Percentiles rank a stretch among this genome's conserved stretches.
Conservation (phyloP, 108 stramenopile species). For the Cyclotella choctawhatcheeana region DNA sequence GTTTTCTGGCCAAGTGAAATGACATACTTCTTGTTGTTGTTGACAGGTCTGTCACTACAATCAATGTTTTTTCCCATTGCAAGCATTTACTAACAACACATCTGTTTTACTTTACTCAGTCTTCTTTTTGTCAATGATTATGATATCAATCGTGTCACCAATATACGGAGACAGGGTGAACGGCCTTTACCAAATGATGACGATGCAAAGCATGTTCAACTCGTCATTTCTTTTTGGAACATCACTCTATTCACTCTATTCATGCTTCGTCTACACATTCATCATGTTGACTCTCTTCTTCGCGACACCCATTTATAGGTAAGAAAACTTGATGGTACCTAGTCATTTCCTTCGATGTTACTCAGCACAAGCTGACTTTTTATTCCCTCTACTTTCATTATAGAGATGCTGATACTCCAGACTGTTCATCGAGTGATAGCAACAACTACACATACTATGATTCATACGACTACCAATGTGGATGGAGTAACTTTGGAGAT, state of each 20-base stretch:
- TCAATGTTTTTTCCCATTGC: neutral
- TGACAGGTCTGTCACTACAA: conserved; percentile 2
- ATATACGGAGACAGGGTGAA: conserved; percentile 48
- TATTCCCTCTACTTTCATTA: neutral
- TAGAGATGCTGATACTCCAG: conserved; percentile 22
- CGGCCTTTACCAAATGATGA: conserved; percentile 58
- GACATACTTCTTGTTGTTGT: neutral
- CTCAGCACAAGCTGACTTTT: neutral
- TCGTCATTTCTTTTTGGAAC: conserved; percentile 45
- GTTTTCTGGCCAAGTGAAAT: neutral
- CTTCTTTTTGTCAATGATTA: conserved; percentile 41
- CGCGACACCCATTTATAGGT: conserved; percentile 39
- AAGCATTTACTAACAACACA: neutral
- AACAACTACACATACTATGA: conserved; percentile 1
- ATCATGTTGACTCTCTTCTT: conserved; percentile 52
- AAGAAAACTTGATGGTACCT: neutral
- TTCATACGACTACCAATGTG: conserved; percentile 12
- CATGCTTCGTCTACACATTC: conserved; percentile 50
- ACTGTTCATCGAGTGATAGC: neutral
- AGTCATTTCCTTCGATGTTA: neutral
- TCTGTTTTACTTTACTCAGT: conserved; percentile 13
- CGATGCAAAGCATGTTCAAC: conserved; percentile 49
- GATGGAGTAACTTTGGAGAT: conserved; percentile 22
- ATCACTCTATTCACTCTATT: conserved; percentile 49
- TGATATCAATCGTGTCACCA: conserved; percentile 47